Conservation (phyloP, 2,329 filamentous ascomycete species). For the Colletotrichum cereale region DNA sequence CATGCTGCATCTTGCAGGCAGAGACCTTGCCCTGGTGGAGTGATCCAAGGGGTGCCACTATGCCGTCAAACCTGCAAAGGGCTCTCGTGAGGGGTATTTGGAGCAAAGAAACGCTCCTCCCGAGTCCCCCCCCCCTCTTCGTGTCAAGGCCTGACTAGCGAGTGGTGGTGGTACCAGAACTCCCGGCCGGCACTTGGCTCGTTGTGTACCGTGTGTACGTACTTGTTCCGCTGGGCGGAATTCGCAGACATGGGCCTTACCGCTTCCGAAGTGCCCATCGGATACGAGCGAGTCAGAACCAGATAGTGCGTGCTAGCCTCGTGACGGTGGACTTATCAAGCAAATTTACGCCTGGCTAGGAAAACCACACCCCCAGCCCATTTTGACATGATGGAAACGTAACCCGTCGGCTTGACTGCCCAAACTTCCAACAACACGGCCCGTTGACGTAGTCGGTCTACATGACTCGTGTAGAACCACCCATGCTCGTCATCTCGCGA, state of each 20-base stretch:
- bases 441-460: constrained; percentile 33
- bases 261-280: constrained; percentile 32
- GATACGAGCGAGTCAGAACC: constrained; percentile 39
- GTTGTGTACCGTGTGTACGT: constrained; percentile 15
- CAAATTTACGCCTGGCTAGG: constrained; percentile 22
- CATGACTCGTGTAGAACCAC: constrained; percentile 33
- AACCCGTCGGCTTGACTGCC: constrained; percentile 7
- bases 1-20: constrained; percentile 36
- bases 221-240: constrained; percentile 25
- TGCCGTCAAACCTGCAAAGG: constrained; percentile 13
- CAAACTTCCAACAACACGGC: background rate
- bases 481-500: constrained; percentile 31
- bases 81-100: constrained; percentile 29
- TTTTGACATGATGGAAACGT: constrained; percentile 23
- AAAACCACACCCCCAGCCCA: background rate
- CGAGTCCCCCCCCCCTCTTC: constrained; percentile 14
- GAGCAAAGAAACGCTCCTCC: constrained; percentile 23
- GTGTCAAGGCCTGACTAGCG: constrained; percentile 38
- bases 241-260: constrained; percentile 28
- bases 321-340: constrained; percentile 18
- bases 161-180: background rate
- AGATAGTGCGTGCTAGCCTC: constrained; percentile 25
- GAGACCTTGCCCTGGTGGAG: constrained; percentile 30
- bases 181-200: constrained; percentile 38
- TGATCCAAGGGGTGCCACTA: constrained; percentile 3